These are phyloP conservation scores for Alternaria longipes DNA, from an alignment of 2,329 filamentous ascomycete genomes.

Conservation along the genomic window DNA sequence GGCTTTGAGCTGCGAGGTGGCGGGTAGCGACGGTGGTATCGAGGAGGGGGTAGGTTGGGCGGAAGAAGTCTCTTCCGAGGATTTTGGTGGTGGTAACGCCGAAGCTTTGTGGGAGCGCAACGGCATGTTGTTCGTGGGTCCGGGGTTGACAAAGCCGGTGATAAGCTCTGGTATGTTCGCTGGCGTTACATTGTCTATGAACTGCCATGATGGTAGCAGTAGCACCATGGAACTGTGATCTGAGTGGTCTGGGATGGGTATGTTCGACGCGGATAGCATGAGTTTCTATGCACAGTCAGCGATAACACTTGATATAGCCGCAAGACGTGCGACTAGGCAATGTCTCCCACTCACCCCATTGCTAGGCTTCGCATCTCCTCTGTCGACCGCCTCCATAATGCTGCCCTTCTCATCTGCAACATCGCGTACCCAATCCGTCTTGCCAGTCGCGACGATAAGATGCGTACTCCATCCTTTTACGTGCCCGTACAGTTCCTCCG, in stretches of 20 bases:
- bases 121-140: constrained; percentile 77
- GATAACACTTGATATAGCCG: neutral
- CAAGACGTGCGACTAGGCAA: neutral
- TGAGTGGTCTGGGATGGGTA: constrained; percentile 75
- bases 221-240: constrained; percentile 76
- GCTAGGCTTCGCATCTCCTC: constrained; percentile 64
- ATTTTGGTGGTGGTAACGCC: constrained; percentile 14
- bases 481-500: constrained; percentile 82
- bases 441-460: constrained; percentile 91
- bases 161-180: constrained; percentile 76
- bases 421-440: constrained; percentile 92
- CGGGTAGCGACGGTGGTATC: constrained; percentile 40
- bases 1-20: constrained; percentile 58
- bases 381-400: constrained; percentile 63
- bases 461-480: constrained; percentile 91
- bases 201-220: constrained; percentile 83
- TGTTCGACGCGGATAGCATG: constrained; percentile 92
- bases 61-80: constrained; percentile 27
- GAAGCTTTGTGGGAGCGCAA: constrained; percentile 50
- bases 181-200: constrained; percentile 85
- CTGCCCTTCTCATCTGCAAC: constrained; percentile 79
- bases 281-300: constrained; percentile 65
- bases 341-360: constrained; percentile 69
- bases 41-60: constrained; percentile 25
- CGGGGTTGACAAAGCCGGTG: constrained; percentile 71